These are phyloP conservation scores for Pseudozyma sp. DNA, from an alignment of 1,284 basidiomycete genomes.

Conservation along the genomic window DNA sequence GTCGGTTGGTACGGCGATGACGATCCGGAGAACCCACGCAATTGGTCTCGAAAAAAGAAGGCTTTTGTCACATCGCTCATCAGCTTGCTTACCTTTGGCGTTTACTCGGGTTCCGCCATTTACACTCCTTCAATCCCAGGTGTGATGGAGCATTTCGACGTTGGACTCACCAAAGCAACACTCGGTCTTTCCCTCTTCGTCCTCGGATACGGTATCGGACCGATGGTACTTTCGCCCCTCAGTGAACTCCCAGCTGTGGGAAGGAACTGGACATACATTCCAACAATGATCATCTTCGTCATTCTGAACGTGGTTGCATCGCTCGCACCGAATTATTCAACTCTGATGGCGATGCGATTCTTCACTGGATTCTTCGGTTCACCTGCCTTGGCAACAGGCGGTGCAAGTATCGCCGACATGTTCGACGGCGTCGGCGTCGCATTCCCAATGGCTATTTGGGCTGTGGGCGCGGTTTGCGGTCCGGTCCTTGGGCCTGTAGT, in stretches of 20 bases:
- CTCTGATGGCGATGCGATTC: slow-evolving; percentile 61
- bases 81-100: slow-evolving; percentile 37
- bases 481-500: slow-evolving; percentile 54
- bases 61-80: slow-evolving; percentile 42
- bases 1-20: slow-evolving; percentile 69
- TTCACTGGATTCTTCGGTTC: slow-evolving; percentile 64
- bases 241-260: slow-evolving; percentile 74
- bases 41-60: slow-evolving; percentile 44
- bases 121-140: slow-evolving; percentile 58
- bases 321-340: slow-evolving; percentile 60
- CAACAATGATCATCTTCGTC: slow-evolving; percentile 40
- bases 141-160: slow-evolving; percentile 73
- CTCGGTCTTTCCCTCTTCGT: slow-evolving; percentile 79
- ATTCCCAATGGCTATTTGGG: slow-evolving; percentile 67
- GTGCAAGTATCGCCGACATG: slow-evolving; percentile 55
- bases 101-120: slow-evolving; percentile 50
- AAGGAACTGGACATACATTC: slow-evolving; percentile 52
- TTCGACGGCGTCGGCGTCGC: slow-evolving; percentile 58
- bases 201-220: slow-evolving; percentile 68
- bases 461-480: slow-evolving; percentile 62
- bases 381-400: slow-evolving; percentile 57
- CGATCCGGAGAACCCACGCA: slow-evolving; percentile 52
- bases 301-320: slow-evolving; percentile 47
- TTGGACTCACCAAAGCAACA: slow-evolving; percentile 78
- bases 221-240: slow-evolving; percentile 72